A percentile compares a stretch with the other conserved stretches of the same genome.
phyloP scores from a whole-genome alignment of 352 stramenopile genomes.

The Phytophthora chlamydospora region DNA sequence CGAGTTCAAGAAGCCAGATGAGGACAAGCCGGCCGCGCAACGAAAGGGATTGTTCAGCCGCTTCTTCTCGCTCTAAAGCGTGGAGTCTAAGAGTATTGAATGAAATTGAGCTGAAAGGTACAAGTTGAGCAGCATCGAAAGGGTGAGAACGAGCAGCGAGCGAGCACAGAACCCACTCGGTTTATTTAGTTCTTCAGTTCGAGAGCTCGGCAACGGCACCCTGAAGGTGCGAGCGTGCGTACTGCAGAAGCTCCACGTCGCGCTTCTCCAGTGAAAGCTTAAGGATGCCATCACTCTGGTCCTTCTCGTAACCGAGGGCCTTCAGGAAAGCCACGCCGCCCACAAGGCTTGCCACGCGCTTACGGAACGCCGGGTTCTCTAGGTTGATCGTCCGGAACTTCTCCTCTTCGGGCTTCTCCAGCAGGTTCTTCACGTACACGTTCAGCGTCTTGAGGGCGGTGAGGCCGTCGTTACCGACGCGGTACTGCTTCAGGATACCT shows the following conservation, averaged over 20 bases:
- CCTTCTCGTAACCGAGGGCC: constrained; percentile 89
- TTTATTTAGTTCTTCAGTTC: constrained; percentile 39
- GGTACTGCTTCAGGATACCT: constrained; percentile 86
- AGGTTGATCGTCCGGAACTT: constrained; percentile 93
- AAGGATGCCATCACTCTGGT: constrained; percentile 67
- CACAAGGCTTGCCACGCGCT: constrained; percentile 84
- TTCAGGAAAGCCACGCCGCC: constrained; percentile 89
- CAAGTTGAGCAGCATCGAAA: neutral
- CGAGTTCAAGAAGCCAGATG: constrained; percentile 24
- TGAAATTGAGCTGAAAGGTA: constrained; percentile 6
- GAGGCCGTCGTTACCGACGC: constrained; percentile 79
- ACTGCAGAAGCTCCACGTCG: constrained; percentile 68
- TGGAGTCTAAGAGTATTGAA: constrained; percentile 26
- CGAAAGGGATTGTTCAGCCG: constrained; percentile 67
- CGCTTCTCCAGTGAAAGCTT: constrained; percentile 68
- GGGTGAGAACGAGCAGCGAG: constrained; percentile 3
- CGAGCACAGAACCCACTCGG: constrained; percentile 23
- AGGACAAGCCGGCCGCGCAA: constrained; percentile 32
- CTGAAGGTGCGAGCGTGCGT: constrained; percentile 62
- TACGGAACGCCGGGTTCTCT: constrained; percentile 91
- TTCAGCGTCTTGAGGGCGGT: constrained; percentile 85
- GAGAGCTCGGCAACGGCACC: constrained; percentile 71
- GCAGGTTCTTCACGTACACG: constrained; percentile 89
- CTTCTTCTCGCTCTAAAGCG: constrained; percentile 75
- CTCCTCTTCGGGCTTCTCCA: constrained; percentile 88